These are phyloP conservation scores for Puccinia polysora DNA, from an alignment of 1,284 basidiomycete genomes.

Conservation along the genomic window DNA sequence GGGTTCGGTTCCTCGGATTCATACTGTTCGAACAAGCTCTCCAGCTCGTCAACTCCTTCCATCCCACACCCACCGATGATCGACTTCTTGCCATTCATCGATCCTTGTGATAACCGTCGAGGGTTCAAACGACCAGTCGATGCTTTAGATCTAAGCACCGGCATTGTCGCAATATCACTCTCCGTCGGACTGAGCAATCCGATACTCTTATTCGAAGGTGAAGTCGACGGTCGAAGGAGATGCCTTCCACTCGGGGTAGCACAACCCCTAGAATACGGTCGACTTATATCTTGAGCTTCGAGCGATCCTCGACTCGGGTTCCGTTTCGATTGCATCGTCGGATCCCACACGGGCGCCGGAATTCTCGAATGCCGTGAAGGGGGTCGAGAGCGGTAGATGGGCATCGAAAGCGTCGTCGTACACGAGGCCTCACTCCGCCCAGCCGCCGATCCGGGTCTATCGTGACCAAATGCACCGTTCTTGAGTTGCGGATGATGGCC, in stretches of 20 bases:
- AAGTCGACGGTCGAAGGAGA: background rate
- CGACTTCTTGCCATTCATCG: background rate
- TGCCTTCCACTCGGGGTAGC: background rate
- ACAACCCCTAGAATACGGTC: background rate
- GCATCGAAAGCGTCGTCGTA: conserved; percentile 9
- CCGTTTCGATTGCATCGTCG: conserved; percentile 2
- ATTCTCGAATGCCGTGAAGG: conserved; percentile 14
- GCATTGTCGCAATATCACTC: conserved; percentile 15
- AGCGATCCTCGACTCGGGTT: background rate
- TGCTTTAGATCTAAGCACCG: background rate
- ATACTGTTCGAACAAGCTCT: background rate
- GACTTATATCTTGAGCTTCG: background rate
- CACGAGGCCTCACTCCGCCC: conserved; percentile 20
- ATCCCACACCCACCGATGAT: too few relatives aligned
- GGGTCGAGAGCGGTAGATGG: conserved; percentile 16
- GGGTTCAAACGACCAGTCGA: background rate
- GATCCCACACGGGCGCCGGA: conserved; percentile 32
- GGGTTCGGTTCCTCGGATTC: conserved; percentile 13
- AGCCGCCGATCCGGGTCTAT: background rate
- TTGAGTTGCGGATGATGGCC: conserved; percentile 1
- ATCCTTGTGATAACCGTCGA: background rate
- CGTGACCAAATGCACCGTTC: background rate
- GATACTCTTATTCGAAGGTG: background rate
- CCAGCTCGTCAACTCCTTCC: too few relatives aligned
- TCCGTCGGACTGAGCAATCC: conserved; percentile 4